These are phyloP conservation scores for Laetiporus sulphureus DNA, from an alignment of 1,284 basidiomycete genomes.

Conservation along the genomic window DNA sequence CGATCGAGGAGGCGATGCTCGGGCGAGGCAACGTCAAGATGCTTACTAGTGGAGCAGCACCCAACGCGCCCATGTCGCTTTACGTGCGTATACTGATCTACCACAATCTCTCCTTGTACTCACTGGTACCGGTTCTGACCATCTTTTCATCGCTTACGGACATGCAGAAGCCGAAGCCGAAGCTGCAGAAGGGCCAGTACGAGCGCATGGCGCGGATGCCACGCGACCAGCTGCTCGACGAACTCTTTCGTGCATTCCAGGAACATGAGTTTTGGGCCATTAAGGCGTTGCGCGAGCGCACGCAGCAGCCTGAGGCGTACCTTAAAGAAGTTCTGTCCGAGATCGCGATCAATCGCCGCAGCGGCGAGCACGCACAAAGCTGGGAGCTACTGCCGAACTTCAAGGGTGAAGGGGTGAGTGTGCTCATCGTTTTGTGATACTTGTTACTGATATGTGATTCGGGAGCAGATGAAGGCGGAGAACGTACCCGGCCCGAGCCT, in stretches of 20 bases:
- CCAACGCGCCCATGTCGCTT: constrained; percentile 43
- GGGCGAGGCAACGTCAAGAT: constrained; percentile 65
- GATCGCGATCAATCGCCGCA: constrained; percentile 77
- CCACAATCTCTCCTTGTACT: no score
- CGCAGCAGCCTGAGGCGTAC: constrained; percentile 89
- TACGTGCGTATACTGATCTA: constrained; percentile 39
- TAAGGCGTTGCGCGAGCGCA: constrained; percentile 71
- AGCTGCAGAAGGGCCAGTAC: constrained; percentile 61
- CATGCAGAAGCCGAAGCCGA: constrained; percentile 55
- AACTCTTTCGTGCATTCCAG: constrained; percentile 77
- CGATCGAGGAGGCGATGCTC: constrained; percentile 48
- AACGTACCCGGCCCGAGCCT: constrained; percentile 38
- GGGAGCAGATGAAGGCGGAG: constrained; percentile 47
- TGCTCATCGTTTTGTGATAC: constrained; percentile 1
- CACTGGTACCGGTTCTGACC: no score
- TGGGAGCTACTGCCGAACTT: constrained; percentile 68
- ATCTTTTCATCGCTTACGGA: no score
- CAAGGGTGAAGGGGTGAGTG: constrained; percentile 51
- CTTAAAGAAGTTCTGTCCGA: constrained; percentile 83
- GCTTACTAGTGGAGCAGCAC: constrained; percentile 33
- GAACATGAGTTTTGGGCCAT: constrained; percentile 82
- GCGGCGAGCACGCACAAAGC: constrained; percentile 67
- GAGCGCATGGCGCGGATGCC: constrained; percentile 90
- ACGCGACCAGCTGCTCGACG: constrained; percentile 82
- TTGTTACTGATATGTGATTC: constrained; percentile 3